Conservation (phyloP, 148 eudicot genomes). For the Rhododendron simsii region DNA sequence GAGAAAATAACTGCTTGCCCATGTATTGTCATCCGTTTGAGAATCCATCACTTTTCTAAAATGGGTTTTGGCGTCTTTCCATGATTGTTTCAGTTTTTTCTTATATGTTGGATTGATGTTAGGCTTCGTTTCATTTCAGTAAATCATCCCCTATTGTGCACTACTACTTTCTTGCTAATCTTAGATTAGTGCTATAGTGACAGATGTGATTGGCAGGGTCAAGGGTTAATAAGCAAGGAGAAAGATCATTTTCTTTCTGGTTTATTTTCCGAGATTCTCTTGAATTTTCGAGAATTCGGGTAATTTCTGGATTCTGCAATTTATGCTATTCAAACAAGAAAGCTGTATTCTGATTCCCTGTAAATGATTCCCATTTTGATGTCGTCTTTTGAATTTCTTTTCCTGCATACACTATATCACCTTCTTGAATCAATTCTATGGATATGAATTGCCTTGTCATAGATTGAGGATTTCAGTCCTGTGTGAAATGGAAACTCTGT, state of each 20-base stretch:
- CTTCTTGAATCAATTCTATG: not conserved
- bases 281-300: constrained; percentile 9
- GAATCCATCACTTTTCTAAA: constrained; percentile 18
- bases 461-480: not conserved
- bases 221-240: not conserved
- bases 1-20: not conserved
- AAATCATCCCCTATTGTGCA: not conserved
- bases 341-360: constrained; percentile 25
- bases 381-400: not conserved
- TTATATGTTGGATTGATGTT: not conserved
- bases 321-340: constrained; percentile 16
- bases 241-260: not conserved
- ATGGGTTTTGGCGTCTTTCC: not conserved
- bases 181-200: not conserved
- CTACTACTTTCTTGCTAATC: not conserved
- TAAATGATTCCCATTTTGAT: constrained; percentile 11
- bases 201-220: not conserved
- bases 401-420: not conserved
- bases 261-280: constrained; percentile 7
- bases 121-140: not conserved
- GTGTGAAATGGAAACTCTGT: constrained; percentile 18
- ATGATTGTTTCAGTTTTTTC: not conserved
- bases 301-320: constrained; percentile 8
- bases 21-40: not conserved
- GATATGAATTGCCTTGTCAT: not conserved